Evolutionary conservation across 805 yeast species (phyloP).

Genomic region (Candida railenensis): DNA sequence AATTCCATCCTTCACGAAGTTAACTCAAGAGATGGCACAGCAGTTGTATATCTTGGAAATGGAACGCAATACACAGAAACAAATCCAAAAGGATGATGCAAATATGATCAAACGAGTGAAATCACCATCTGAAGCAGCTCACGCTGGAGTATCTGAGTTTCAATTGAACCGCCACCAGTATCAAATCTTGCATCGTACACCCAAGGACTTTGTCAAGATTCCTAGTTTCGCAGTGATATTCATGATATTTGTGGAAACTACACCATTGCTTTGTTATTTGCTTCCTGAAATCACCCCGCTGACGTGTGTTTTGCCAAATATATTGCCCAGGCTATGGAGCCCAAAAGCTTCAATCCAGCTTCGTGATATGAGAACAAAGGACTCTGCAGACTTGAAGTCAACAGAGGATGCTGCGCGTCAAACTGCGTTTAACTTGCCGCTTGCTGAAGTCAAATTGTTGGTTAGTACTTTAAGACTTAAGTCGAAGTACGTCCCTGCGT

Average conservation of each 20-base stretch:
- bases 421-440: constrained; percentile 49
- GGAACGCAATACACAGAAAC: constrained; percentile 24
- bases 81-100: constrained; percentile 10
- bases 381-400: constrained; percentile 6
- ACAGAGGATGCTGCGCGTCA: constrained; percentile 21
- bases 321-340: constrained; percentile 37
- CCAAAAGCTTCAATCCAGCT: constrained; percentile 14
- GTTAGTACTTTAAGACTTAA: constrained; percentile 36
- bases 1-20: constrained; percentile 32
- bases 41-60: constrained; percentile 34
- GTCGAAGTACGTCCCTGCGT: constrained; percentile 39
- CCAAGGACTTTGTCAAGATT: constrained; percentile 48
- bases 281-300: constrained; percentile 58
- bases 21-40: constrained; percentile 36
- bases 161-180: constrained; percentile 48
- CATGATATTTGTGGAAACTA: constrained; percentile 50
- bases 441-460: constrained; percentile 34
- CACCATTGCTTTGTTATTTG: constrained; percentile 51
- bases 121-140: not conserved
- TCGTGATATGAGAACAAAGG: constrained; percentile 11
- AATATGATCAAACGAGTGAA: constrained; percentile 9
- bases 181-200: constrained; percentile 51
- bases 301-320: constrained; percentile 54
- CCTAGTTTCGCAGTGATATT: constrained; percentile 52
- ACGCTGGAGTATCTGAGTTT: constrained; percentile 14